Conservation (phyloP, 1,284 basidiomycete genomes). For the Leccinum laetum region DNA sequence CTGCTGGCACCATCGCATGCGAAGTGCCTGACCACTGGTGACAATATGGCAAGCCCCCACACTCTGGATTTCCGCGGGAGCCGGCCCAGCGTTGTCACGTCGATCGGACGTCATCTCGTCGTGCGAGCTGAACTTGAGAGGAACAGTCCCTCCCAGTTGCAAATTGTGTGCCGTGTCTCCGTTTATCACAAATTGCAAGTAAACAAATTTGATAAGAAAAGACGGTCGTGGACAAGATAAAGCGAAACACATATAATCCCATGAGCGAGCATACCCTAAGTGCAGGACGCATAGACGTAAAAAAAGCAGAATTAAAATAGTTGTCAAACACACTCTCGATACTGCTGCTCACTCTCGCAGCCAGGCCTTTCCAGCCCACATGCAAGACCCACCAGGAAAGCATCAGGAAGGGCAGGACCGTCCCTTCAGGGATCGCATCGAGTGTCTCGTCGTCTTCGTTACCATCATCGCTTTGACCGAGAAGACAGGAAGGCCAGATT, state of each 20-base stretch:
- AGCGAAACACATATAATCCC: neutral
- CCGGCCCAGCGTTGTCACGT: too few species aligned
- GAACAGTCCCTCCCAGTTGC: too few species aligned
- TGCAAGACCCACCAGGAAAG: conserved; percentile 92
- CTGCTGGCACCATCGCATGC: too few species aligned
- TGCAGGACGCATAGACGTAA: neutral
- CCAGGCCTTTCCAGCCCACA: conserved; percentile 85
- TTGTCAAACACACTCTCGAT: conserved; percentile 69
- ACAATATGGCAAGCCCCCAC: too few species aligned
- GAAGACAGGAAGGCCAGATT: too few species aligned
- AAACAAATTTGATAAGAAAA: neutral
- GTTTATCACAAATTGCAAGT: too few species aligned
- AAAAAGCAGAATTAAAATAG: conserved; percentile 26
- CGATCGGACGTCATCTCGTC: too few species aligned
- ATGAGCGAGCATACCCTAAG: neutral
- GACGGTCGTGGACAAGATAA: neutral
- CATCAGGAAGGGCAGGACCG: conserved; percentile 79
- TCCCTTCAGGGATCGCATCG: conserved; percentile 49
- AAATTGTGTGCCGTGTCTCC: too few species aligned
- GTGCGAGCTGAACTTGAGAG: too few species aligned
- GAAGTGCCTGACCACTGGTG: too few species aligned
- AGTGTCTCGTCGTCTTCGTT: conserved; percentile 1
- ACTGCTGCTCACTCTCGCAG: conserved; percentile 27
- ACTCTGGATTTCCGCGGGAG: too few species aligned
- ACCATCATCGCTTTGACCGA: too few species aligned